Conservation (phyloP, 176 grass and related monocot species). For the Bolboschoenus planiculmis region DNA sequence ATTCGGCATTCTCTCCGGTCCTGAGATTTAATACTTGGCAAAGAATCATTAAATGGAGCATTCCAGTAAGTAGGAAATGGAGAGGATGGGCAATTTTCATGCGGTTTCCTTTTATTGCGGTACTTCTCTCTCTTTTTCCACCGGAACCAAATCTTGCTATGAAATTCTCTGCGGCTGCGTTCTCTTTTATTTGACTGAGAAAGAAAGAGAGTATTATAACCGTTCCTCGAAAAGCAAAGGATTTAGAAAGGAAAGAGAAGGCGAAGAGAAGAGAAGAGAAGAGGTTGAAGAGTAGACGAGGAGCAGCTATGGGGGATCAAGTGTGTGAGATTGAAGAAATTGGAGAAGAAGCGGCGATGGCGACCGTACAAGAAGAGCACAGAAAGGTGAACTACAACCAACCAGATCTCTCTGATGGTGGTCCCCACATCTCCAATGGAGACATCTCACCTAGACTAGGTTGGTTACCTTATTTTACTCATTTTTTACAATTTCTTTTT, state of each 20-base stretch:
- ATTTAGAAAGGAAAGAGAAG: neutral
- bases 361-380: neutral
- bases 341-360: neutral
- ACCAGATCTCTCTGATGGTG: neutral
- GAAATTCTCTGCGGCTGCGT: neutral
- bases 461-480: neutral
- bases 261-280: neutral
- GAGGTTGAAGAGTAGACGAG: neutral
- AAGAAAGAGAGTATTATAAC: neutral
- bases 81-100: neutral
- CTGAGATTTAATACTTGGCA: neutral
- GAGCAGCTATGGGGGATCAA: conserved; percentile 13
- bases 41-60: neutral
- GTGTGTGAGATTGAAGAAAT: conserved; percentile 24
- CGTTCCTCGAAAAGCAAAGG: neutral
- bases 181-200: neutral
- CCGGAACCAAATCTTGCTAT: neutral
- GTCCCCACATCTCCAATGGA: neutral
- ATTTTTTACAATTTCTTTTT: neutral
- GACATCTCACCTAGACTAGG: neutral
- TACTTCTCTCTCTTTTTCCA: neutral
- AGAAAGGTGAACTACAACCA: conserved; percentile 1
- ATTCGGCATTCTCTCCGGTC: neutral
- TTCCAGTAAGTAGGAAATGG: neutral
- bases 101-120: neutral